Conservation (phyloP, 805 yeast genomes). For the Wickerhamiella kurtzmanii region DNA sequence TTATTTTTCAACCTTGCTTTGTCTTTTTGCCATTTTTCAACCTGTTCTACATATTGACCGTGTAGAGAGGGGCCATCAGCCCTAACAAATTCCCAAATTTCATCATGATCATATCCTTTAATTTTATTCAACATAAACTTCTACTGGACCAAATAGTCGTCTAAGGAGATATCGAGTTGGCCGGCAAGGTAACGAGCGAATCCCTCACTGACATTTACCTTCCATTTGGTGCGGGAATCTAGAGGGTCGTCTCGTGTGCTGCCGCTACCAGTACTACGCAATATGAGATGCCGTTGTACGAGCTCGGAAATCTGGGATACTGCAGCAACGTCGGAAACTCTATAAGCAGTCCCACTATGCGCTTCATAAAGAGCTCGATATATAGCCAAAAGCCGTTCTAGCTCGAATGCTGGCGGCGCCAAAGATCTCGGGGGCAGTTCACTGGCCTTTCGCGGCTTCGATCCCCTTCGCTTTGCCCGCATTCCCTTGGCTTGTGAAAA, state of each 20-base stretch:
- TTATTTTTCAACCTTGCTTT: no score
- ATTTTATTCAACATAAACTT: no score
- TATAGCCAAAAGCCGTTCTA: conserved; percentile 72
- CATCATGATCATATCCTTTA: no score
- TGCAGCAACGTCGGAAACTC: conserved; percentile 27
- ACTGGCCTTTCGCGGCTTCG: conserved; percentile 31
- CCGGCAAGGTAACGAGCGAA: conserved; percentile 45
- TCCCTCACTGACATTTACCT: conserved; percentile 59
- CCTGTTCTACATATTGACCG: no score
- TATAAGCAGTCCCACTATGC: conserved; percentile 9
- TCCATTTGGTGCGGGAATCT: conserved; percentile 64
- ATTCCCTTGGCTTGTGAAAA: conserved; percentile 52
- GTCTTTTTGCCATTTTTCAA: no score
- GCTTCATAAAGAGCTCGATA: conserved; percentile 49
- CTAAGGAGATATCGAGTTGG: conserved; percentile 53
- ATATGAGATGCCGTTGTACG: conserved; percentile 43
- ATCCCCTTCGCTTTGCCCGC: conserved; percentile 28
- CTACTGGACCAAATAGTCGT: conserved; percentile 40
- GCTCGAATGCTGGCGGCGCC: conserved; percentile 59
- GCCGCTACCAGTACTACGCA: conserved; percentile 26
- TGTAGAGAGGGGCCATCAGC: no score
- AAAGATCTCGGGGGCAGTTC: conserved; percentile 47
- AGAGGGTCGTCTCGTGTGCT: conserved; percentile 35
- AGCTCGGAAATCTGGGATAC: conserved; percentile 34
- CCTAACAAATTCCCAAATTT: no score